A percentile compares a stretch with the other conserved stretches of the same genome.
phyloP scores from a whole-genome alignment of 805 yeast species.

The Wickerhamiella spandovensis region DNA sequence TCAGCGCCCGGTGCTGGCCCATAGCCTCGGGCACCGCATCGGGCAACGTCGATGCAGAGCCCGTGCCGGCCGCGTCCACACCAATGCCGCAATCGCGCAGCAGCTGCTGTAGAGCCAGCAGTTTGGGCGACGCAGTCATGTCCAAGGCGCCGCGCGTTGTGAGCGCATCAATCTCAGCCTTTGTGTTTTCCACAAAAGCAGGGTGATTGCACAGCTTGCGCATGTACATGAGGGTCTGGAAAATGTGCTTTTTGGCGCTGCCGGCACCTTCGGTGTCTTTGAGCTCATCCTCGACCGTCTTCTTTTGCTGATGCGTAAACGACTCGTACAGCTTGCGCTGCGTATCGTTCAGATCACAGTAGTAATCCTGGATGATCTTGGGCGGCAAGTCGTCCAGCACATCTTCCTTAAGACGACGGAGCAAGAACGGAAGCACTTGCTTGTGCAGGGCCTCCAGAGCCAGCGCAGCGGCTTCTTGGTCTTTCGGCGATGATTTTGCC shows the following conservation, averaged over 20 bases:
- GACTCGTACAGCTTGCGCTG: conserved; percentile 81
- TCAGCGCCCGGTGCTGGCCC: conserved; percentile 87
- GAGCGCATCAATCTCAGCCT: conserved; percentile 68
- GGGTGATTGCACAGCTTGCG: conserved; percentile 96
- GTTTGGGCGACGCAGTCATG: conserved; percentile 81
- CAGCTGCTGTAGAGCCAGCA: conserved; percentile 66
- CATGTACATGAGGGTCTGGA: conserved; percentile 96
- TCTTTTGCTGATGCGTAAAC: conserved; percentile 76
- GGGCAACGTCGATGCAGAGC: conserved; percentile 14
- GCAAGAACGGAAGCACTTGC: conserved; percentile 91
- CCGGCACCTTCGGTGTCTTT: conserved; percentile 19
- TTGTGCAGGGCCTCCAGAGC: conserved; percentile 93
- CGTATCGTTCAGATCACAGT: conserved; percentile 85
- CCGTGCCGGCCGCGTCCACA: conserved; percentile 20
- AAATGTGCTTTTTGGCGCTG: conserved; percentile 74
- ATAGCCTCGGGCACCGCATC: conserved; percentile 52
- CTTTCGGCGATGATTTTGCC: conserved; percentile 70
- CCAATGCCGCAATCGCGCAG: conserved; percentile 91
- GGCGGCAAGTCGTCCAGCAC: conserved; percentile 95
- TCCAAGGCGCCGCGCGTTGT: conserved; percentile 56
- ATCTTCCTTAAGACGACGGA: conserved; percentile 91
- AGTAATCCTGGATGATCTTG: conserved; percentile 94
- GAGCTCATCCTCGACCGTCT: conserved; percentile 34
- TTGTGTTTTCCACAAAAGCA: conserved; percentile 66
- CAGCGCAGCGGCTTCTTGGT: conserved; percentile 92